Evolutionary conservation across 2,329 filamentous ascomycete genomes (phyloP), one percentile per base, ranked within the genome.

Genomic region (Cadophora sp.): DNA sequence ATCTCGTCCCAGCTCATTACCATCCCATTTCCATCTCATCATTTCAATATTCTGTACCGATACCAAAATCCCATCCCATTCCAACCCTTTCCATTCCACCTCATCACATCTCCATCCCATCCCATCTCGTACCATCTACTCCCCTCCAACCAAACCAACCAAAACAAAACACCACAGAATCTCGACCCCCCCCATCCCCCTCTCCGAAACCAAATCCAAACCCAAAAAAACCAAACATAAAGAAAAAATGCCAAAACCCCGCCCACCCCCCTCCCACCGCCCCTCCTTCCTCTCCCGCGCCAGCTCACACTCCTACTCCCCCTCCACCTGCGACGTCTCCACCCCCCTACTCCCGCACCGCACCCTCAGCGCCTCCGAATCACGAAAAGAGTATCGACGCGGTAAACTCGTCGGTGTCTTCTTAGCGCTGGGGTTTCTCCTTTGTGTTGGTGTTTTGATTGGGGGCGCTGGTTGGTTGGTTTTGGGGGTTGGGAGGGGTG

Each of bases 291-390:
- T 59, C 29, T 59, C 55, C 31, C 29, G 55, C 1, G 31, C 40
- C 34, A 59, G 55, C n/a, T 59, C 55, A 1, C 8, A 26, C 22
- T 59, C 55, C 31, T 59, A 59, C 55, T 59, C 55, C n/a, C 55
- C 55, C 31, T 19, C 24, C 22, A 59, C 26, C 55, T 59, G 55
- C 55, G 55, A 59, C n/a, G 55, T 59, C 3, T 40, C 31, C 9
- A 59, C 31, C 3, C 55, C 55, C 4, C 31, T 40, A 7, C 11
- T 59, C 9, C 50, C 5, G 14, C 6, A 16, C 19, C 19, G n/a
- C 19, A 26, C 4, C 12, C 22, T 14, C 11, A 37, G 22, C 12
- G 55, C n/a, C n/a, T n/a, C n/a, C n/a, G n/a, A n/a, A n/a, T n/a
- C n/a, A 59, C 9, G 29, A 14, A 8, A 31, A 59, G 19, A 12